Base-by-base conservation (phyloP, 495 filamentous ascomycete genomes). In the Peziza echinospora region DNA sequence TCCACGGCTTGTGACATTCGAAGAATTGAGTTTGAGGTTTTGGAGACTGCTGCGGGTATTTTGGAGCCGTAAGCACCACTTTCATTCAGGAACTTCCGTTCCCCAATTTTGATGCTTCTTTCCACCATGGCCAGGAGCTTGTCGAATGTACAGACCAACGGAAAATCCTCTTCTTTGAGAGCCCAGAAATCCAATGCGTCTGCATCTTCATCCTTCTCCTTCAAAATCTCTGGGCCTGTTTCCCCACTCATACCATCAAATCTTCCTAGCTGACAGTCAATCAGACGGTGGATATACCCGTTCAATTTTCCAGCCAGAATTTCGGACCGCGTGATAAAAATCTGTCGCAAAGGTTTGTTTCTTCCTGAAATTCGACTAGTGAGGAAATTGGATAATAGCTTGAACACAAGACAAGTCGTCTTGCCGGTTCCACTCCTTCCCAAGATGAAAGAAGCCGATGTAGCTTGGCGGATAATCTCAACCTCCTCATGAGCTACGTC, bases 351-450 rank as follows among this genome's bases (percentile, higher is more conserved):
- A 4, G 30, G 30, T 37, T 17, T 11, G 19, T 11, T 17, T 4
- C 19, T 17, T 13, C 13, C 13, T 13, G 30, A 37, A 11, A 37
- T 13, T 17, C 30, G 13, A 6, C 30, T 37, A 3, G 13, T 51
- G 13, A 54, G 17, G 17, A 60, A 60, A 39, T 60, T 61, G 7
- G 48, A 52, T 8, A 63, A 34, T 8, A 68, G 44, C 34, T 68
- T 67, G 30, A 60, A 67, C 5, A 66, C 43, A 0, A 68, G 43
- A 24, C 65, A 68, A 0, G 64, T 65, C 0, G 65, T 68, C 47
- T 68, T 68, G 0, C 66, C 66, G 0, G 65, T 68, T 5, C 65
- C 66, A 28, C 66, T 67, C 40, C 66, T 51, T 9, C 66, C 65
- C 24, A 68, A 26, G 5, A 68, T 67, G 23, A 68, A 48, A 40